A percentile compares a stretch with the other conserved stretches of the same genome.
Evolutionary conservation across 2,329 filamentous ascomycete genomes (phyloP).

Genomic region (Zasmidium citrigriseum): DNA sequence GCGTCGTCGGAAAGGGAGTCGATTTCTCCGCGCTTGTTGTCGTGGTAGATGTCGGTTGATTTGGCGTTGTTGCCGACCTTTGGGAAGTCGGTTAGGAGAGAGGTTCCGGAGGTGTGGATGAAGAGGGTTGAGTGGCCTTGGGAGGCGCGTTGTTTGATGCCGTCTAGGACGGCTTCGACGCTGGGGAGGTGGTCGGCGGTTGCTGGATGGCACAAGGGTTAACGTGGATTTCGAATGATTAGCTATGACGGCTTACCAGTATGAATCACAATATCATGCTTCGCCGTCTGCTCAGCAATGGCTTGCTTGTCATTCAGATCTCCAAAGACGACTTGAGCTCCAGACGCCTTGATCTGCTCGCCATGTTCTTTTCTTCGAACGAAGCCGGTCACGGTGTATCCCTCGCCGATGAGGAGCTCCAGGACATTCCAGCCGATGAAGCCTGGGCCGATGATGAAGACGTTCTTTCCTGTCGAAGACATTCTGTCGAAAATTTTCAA

Average conservation of each 20-base stretch:
- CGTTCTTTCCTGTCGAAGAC: constrained; percentile 27
- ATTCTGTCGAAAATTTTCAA: background rate
- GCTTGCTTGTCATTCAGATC: constrained; percentile 43
- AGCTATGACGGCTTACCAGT: constrained; percentile 25
- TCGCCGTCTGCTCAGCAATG: constrained; percentile 40
- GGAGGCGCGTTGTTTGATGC: constrained; percentile 42
- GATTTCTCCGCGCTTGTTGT: constrained; percentile 43
- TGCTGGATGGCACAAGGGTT: constrained; percentile 33
- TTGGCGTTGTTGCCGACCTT: constrained; percentile 28
- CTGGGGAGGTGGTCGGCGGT: constrained; percentile 52
- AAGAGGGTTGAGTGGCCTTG: constrained; percentile 45
- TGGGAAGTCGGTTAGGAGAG: constrained; percentile 42
- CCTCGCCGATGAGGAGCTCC: constrained; percentile 44
- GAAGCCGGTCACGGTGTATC: constrained; percentile 42
- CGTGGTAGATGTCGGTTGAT: constrained; percentile 45
- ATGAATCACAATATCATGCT: constrained; percentile 50
- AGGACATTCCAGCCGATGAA: constrained; percentile 53
- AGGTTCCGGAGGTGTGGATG: constrained; percentile 52
- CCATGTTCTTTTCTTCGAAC: constrained; percentile 44
- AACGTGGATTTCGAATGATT: background rate
- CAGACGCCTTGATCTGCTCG: constrained; percentile 39
- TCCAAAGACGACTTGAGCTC: constrained; percentile 42
- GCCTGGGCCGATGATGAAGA: constrained; percentile 50
- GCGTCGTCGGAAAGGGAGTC: constrained; percentile 45
- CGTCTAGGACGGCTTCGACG: constrained; percentile 48